Base-by-base conservation (phyloP, 768 basidiomycete species). In the Mycena belliarum region DNA sequence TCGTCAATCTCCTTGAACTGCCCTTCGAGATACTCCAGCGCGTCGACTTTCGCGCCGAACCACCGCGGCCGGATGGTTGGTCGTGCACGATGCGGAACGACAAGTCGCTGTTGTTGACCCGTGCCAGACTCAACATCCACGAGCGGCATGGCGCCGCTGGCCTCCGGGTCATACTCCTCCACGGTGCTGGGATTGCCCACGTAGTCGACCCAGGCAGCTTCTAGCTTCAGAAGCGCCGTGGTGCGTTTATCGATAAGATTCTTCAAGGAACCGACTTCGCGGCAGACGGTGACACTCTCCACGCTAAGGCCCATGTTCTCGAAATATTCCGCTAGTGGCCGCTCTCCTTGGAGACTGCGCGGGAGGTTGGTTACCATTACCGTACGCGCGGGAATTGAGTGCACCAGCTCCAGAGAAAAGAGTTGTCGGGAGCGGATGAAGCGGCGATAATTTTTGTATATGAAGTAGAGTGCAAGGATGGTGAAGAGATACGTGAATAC, bases 401-500 rank as follows among this genome's bases (percentile, higher is more conserved):
- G 94, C 14, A 95, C 95, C 18, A 97, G 84, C 69, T 98, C 95
- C 33, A 99, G 79, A 0, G 93, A 92, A 75, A 95, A 98, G 12
- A 97, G 82, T 68, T 98, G 97, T 1, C 97, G 86, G 0, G 93
- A 86, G 23, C 88, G 88, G 55, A 98, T 83, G 75, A 94, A 97
- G 23, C 89, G 85, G 37, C 85, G 81, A 71, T 95, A 98, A 71
- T 95, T 97, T 61, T 85, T 84, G 78, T 93, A 87, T 50, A 96
- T 85, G 74, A 91, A 92, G 59, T 86, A 87, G 55, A 98, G 82
- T 1, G 93, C 82, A 49, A 98, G 84, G 51, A 87, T 69, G 4
- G 95, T 95, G 80, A 98, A 97, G 47, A 96, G 76, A 72, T 95
- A 97, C 1, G 96, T 95, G 80, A 98, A 97, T 52, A 93, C 69